A percentile compares a stretch with the other conserved stretches of the same genome.
Conservation (phyloP, 2,329 filamentous ascomycete species). For the Domatiomyces catenatus region DNA sequence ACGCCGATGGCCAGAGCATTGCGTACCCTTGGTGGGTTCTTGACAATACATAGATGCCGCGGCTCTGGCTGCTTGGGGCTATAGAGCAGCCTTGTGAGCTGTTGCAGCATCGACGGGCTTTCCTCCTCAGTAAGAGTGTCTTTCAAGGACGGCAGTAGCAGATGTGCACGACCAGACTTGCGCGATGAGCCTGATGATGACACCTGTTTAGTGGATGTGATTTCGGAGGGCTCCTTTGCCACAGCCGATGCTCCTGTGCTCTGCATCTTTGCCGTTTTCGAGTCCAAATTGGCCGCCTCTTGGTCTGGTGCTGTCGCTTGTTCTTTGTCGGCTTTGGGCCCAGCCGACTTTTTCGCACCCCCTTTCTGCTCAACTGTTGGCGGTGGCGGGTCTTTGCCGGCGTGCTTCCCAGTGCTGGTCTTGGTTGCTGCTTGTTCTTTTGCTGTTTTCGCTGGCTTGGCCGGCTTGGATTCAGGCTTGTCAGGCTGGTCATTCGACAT, state of each 20-base stretch:
- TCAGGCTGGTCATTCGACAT: slow-evolving; percentile 10
- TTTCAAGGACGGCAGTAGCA: slow-evolving; percentile 33
- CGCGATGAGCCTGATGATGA: slow-evolving; percentile 19
- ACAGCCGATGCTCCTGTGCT: slow-evolving; percentile 16
- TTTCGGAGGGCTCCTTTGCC: slow-evolving; percentile 12
- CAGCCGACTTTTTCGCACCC: not conserved
- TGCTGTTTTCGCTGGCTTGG: slow-evolving; percentile 1
- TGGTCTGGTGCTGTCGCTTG: slow-evolving; percentile 8
- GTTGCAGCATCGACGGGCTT: slow-evolving; percentile 50
- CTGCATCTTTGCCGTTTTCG: slow-evolving; percentile 10
- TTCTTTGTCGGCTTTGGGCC: slow-evolving; percentile 1
- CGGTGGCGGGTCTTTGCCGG: slow-evolving; percentile 8
- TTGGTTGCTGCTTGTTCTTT: slow-evolving; percentile 1
- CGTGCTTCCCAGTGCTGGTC: not conserved
- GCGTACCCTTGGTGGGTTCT: slow-evolving; percentile 55
- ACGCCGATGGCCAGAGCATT: slow-evolving; percentile 87
- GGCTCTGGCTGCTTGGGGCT: slow-evolving; percentile 42
- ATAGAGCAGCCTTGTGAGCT: slow-evolving; percentile 30
- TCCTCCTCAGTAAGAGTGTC: slow-evolving; percentile 31
- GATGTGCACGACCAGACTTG: slow-evolving; percentile 22
- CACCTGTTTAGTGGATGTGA: slow-evolving; percentile 9
- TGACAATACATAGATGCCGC: slow-evolving; percentile 57
- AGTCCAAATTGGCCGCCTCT: slow-evolving; percentile 17
- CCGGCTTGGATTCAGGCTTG: slow-evolving; percentile 3
- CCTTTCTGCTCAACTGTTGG: slow-evolving; percentile 3